phyloP scores from a whole-genome alignment of 2,329 filamentous ascomycete genomes.

The Cercospora sp. region DNA sequence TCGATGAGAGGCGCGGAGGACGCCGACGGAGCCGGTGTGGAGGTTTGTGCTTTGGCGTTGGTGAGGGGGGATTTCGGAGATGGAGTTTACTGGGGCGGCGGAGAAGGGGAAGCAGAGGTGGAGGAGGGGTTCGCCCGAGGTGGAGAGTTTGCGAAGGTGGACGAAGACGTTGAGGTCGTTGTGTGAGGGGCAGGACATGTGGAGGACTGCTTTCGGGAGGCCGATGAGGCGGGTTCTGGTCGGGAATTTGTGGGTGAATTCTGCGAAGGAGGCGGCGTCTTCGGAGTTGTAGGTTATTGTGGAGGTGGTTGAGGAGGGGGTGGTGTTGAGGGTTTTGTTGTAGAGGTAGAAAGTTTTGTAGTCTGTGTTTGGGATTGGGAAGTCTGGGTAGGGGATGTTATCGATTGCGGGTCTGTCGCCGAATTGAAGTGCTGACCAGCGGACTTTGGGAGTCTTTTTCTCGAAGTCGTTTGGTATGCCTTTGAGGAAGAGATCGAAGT shows the following conservation, averaged over 20 bases:
- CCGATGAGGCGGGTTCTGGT: constrained; percentile 47
- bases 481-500: constrained; percentile 52
- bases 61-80: constrained; percentile 47
- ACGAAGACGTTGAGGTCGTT: constrained; percentile 30
- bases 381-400: constrained; percentile 35
- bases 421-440: constrained; percentile 44
- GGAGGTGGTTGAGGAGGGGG: neutral
- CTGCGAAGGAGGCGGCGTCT: constrained; percentile 21
- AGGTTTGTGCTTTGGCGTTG: constrained; percentile 19
- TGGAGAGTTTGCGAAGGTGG: constrained; percentile 24
- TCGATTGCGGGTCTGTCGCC: constrained; percentile 39
- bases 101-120: constrained; percentile 24
- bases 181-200: constrained; percentile 38
- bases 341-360: constrained; percentile 22
- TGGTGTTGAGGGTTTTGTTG: constrained; percentile 10
- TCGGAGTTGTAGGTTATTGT: constrained; percentile 22
- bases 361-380: constrained; percentile 24
- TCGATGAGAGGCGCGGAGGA: constrained; percentile 23
- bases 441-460: constrained; percentile 49
- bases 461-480: constrained; percentile 50
- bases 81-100: constrained; percentile 32
- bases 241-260: constrained; percentile 45
- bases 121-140: constrained; percentile 19
- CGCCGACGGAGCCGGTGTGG: constrained; percentile 21
- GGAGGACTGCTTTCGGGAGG: constrained; percentile 49